Conservation (phyloP, 805 yeast genomes). For the Ascoidea rubescens region DNA sequence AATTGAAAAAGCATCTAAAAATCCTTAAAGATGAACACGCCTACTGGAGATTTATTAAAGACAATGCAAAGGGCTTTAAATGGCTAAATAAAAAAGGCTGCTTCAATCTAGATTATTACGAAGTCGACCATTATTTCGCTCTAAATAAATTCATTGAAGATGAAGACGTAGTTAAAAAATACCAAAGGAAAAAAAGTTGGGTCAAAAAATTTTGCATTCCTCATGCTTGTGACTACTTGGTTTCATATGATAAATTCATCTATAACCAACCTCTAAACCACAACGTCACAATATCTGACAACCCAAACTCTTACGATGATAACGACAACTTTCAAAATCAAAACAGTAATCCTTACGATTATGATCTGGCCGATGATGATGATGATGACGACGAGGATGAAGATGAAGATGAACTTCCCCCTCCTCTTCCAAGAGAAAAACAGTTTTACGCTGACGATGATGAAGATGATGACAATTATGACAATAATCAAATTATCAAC, state of each 20-base stretch:
- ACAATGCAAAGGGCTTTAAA: slow-evolving; percentile 5
- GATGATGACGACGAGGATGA: slow-evolving; percentile 1
- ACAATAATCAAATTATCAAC: background rate
- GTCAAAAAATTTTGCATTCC: slow-evolving; percentile 8
- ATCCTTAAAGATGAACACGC: slow-evolving; percentile 7
- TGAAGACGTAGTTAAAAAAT: slow-evolving; percentile 3
- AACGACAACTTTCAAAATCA: background rate
- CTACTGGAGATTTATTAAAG: slow-evolving; percentile 8
- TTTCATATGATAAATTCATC: slow-evolving; percentile 4
- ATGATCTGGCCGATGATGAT: background rate
- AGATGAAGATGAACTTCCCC: slow-evolving; percentile 1
- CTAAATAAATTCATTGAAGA: slow-evolving; percentile 5
- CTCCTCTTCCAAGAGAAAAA: too few relatives aligned
- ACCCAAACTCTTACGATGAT: background rate
- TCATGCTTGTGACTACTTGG: slow-evolving; percentile 6
- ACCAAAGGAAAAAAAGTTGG: slow-evolving; percentile 6
- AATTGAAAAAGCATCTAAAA: slow-evolving; percentile 8
- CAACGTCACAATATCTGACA: background rate
- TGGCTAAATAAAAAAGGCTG: slow-evolving; percentile 6
- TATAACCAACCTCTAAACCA: background rate
- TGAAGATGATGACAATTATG: background rate
- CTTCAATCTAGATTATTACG: slow-evolving; percentile 5
- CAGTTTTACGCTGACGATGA: background rate
- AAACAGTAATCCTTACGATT: slow-evolving; percentile 2
- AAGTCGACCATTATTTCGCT: slow-evolving; percentile 7